These are phyloP conservation scores for Drosera capensis DNA, from an alignment of 148 eudicot species.

Conservation along the genomic window DNA sequence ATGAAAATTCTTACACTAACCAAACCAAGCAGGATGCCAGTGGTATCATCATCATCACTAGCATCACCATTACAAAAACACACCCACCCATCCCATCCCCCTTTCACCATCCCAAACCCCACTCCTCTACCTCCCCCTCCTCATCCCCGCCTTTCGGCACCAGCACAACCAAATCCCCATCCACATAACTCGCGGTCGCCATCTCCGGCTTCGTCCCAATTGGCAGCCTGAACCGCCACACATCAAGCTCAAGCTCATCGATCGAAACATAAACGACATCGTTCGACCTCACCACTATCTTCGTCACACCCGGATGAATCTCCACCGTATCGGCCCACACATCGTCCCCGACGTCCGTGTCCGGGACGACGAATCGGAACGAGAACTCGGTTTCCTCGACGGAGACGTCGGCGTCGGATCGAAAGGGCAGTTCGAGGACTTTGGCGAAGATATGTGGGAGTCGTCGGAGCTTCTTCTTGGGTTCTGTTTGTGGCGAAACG, in stretches of 20 bases:
- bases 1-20: too few species aligned
- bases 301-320: constrained; percentile 51
- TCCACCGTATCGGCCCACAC: constrained; percentile 33
- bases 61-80: too few species aligned
- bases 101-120: too few species aligned
- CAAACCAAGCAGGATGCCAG: too few species aligned
- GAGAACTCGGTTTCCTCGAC: constrained; percentile 31
- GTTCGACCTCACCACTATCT: constrained; percentile 31
- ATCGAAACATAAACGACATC: constrained; percentile 6
- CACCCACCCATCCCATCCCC: too few species aligned
- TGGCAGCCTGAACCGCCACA: constrained; percentile 68
- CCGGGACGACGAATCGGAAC: constrained; percentile 24
- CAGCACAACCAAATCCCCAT: constrained; percentile 40
- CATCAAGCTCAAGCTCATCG: constrained; percentile 30
- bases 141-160: constrained; percentile 37
- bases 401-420: constrained; percentile 41
- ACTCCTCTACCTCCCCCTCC: too few species aligned
- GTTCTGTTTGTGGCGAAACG: not conserved
- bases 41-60: too few species aligned
- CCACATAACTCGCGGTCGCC: constrained; percentile 31
- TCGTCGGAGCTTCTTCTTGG: constrained; percentile 31
- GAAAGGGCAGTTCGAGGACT: constrained; percentile 50
- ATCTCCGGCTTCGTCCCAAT: constrained; percentile 33
- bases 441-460: constrained; percentile 62
- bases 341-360: constrained; percentile 6